Evolutionary conservation across 176 grass and related monocot species (phyloP), one percentile per base, ranked within the genome.

Genomic region (Poa pratensis): DNA sequence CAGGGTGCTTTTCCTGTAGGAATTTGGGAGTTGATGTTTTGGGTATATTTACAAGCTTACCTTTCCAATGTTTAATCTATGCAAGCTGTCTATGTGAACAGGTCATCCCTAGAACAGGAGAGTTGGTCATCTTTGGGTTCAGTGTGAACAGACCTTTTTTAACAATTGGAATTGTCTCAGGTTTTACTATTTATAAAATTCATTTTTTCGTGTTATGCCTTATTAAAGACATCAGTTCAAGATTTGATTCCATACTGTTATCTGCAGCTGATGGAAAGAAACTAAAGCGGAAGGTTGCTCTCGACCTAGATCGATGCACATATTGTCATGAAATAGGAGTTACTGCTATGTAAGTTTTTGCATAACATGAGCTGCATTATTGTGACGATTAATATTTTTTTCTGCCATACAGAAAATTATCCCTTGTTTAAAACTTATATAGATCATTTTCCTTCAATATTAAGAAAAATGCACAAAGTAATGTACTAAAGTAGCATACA

Each of bases 271-370:
- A 86, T 64, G 77, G 77, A 4, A 86, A 63, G 45, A 80, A 54
- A 63, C 53, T 86, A 37, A 73, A 73, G 17, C 42, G 27, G 6
- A 86, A 86, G 37, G 85, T 74, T 73, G 54, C 46, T 51, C 42
- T 86, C 28, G 30, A 65, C 27, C 55, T 80, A 22, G 43, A 80
- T 7, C 50, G 77, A 73, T 73, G 67, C 28, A 48, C 68, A 11
- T 27, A 53, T 86, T 86, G 76, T 69, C 85, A 86, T 42, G 68
- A 86, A 45, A 63, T 86, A 50, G 85, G 85, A 80, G 77, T 86
- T 59, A 80, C 76, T 26, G 8, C 13, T 40, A 73, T 0, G 84
- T 86, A 80, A 86, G 77, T 78, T 83, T 30, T 35, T 58, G 4
- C 40, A 34, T 76, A n/a, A 73, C 15, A 17, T 7, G 9, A 50